Conservation (phyloP, 139 green algal genomes). For the Edaphochlamys debaryana region DNA sequence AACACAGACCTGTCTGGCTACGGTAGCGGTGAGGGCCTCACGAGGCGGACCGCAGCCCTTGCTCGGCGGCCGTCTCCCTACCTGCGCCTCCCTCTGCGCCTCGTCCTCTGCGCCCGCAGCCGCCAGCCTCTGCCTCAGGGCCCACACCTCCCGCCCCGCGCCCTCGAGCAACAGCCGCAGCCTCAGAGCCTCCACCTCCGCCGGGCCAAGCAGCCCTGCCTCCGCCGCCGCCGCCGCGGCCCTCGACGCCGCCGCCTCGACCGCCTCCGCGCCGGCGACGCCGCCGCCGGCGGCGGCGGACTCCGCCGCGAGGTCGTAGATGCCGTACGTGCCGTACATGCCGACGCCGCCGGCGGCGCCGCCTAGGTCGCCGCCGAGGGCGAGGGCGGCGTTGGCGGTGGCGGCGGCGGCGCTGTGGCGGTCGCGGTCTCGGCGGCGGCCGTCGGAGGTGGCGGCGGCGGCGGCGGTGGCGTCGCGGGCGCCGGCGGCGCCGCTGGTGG, state of each 20-base stretch:
- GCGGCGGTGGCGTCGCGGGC: too few species aligned
- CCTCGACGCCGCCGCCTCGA: background rate
- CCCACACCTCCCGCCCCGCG: conserved; percentile 22
- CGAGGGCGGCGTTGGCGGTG: background rate
- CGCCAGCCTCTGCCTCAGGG: conserved; percentile 24
- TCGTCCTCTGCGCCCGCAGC: conserved; percentile 8
- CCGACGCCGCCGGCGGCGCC: too few species aligned
- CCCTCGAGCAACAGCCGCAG: conserved; percentile 37
- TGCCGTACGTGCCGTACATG: background rate
- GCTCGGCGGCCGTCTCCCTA: background rate
- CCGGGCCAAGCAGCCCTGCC: conserved; percentile 2
- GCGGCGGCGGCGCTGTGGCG: too few species aligned
- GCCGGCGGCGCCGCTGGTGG: background rate
- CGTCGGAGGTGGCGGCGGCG: background rate
- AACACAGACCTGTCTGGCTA: too few species aligned
- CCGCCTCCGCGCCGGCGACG: background rate
- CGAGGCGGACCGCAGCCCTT: too few species aligned
- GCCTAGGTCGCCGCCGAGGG: background rate
- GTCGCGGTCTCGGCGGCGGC: too few species aligned
- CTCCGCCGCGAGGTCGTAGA: too few species aligned
- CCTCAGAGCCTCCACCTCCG: conserved; percentile 22
- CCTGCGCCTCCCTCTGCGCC: conserved; percentile 33
- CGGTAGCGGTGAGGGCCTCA: too few species aligned
- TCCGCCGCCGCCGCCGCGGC: background rate
- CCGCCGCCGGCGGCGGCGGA: too few species aligned